These are phyloP conservation scores for Macrolepiota dolichaula DNA, from an alignment of 768 basidiomycete genomes.

Conservation along the genomic window DNA sequence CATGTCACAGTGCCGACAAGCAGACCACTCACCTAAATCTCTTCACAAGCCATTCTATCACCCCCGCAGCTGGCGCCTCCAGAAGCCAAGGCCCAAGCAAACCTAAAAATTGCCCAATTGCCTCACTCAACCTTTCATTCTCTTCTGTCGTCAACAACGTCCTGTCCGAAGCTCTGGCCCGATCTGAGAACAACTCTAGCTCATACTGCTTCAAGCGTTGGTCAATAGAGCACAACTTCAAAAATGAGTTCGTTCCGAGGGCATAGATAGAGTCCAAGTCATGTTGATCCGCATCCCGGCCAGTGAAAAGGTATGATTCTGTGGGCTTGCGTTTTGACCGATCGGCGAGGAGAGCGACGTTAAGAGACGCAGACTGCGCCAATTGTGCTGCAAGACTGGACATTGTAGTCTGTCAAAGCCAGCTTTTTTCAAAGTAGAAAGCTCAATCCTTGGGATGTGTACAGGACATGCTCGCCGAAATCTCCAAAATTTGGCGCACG, in stretches of 20 bases:
- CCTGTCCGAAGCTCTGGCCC: constrained; percentile 71
- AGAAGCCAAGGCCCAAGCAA: constrained; percentile 79
- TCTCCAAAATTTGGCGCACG: constrained; percentile 14
- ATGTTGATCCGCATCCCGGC: constrained; percentile 76
- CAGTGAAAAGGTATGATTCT: constrained; percentile 87
- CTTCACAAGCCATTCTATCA: constrained; percentile 92
- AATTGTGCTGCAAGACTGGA: constrained; percentile 83
- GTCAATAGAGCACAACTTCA: constrained; percentile 65
- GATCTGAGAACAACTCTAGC: constrained; percentile 74
- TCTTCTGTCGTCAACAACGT: constrained; percentile 67
- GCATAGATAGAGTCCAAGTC: constrained; percentile 87
- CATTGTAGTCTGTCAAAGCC: constrained; percentile 21
- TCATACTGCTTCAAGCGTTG: constrained; percentile 59
- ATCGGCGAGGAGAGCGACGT: constrained; percentile 68
- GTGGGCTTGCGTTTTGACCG: constrained; percentile 57
- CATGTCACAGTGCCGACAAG: not conserved
- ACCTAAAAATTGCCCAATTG: constrained; percentile 60
- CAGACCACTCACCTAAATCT: constrained; percentile 75
- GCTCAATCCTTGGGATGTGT: not conserved
- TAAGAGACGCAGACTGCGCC: constrained; percentile 74
- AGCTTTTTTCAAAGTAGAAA: not conserved
- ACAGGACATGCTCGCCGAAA: not conserved
- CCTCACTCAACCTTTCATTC: constrained; percentile 57
- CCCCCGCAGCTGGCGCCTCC: constrained; percentile 76
- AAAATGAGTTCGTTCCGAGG: constrained; percentile 73